These are phyloP conservation scores for Dendrobium huoshanense DNA, from an alignment of 106 monocot genomes.

Conservation along the genomic window DNA sequence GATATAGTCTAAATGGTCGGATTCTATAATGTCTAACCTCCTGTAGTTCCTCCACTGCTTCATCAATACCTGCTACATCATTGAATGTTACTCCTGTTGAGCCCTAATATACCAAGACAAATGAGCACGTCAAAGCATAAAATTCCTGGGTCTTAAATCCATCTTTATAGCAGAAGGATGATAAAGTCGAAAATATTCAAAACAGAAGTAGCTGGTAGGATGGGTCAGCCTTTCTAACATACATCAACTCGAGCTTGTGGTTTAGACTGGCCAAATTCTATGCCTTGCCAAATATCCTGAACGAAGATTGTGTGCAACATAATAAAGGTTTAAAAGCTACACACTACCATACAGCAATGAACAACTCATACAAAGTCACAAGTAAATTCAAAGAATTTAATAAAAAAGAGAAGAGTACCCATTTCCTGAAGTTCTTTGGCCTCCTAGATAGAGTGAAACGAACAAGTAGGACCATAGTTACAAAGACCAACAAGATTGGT, in stretches of 20 bases:
- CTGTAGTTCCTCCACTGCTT: slow-evolving; percentile 84
- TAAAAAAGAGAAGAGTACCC: slow-evolving; percentile 35
- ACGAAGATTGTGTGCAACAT: slow-evolving; percentile 2
- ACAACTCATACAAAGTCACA: background rate
- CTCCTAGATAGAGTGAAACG: slow-evolving; percentile 81
- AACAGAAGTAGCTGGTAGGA: background rate
- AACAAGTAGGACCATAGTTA: slow-evolving; percentile 72
- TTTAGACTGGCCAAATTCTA: slow-evolving; percentile 89
- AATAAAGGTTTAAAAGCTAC: background rate
- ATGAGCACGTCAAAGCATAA: slow-evolving; percentile 7
- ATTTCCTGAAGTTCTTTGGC: slow-evolving; percentile 89
- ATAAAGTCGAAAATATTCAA: background rate
- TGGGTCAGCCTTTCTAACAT: background rate
- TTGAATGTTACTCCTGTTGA: slow-evolving; percentile 75
- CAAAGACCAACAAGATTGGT: slow-evolving; percentile 62
- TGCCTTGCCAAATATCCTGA: slow-evolving; percentile 96
- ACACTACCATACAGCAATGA: background rate
- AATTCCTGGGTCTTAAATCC: background rate
- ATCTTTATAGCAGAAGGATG: background rate
- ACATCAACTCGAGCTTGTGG: slow-evolving; percentile 92
- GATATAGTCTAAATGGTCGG: background rate
- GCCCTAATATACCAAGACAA: slow-evolving; percentile 30
- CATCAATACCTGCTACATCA: slow-evolving; percentile 89
- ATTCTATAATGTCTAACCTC: slow-evolving; percentile 38
- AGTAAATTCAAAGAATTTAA: background rate